Evolutionary conservation across 2,329 filamentous ascomycete species (phyloP).

Genomic region (Penicillium sp.): DNA sequence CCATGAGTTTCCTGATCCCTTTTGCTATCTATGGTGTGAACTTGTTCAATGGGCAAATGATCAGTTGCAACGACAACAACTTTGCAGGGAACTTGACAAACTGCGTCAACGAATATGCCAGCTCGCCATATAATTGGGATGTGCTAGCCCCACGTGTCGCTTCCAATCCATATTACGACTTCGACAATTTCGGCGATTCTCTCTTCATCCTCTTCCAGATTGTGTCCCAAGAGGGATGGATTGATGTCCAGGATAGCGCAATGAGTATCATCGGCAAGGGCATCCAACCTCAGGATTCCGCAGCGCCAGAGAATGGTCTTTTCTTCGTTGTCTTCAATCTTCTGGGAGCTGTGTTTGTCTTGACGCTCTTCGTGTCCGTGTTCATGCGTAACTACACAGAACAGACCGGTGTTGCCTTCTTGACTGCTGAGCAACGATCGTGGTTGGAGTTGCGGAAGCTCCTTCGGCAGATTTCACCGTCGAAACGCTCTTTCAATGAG

Average conservation of each 20-base stretch:
- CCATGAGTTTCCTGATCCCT: slow-evolving; percentile 86
- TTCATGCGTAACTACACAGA: slow-evolving; percentile 99
- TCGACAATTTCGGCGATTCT: slow-evolving; percentile 90
- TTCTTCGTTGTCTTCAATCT: slow-evolving; percentile 98
- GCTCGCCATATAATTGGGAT: slow-evolving; percentile 76
- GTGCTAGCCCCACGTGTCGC: slow-evolving; percentile 79
- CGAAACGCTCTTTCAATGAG: slow-evolving; percentile 81
- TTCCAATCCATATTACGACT: slow-evolving; percentile 79
- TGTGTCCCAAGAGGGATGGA: slow-evolving; percentile 97
- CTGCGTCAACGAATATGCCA: slow-evolving; percentile 81
- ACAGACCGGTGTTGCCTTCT: slow-evolving; percentile 92
- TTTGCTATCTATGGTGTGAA: slow-evolving; percentile 97
- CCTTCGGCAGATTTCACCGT: slow-evolving; percentile 86
- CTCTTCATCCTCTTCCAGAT: slow-evolving; percentile 98
- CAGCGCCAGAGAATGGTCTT: slow-evolving; percentile 77
- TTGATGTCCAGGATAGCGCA: slow-evolving; percentile 81
- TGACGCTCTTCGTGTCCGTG: slow-evolving; percentile 96
- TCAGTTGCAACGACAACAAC: slow-evolving; percentile 71
- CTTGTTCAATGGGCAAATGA: slow-evolving; percentile 79
- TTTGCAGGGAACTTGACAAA: slow-evolving; percentile 58
- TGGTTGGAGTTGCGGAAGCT: slow-evolving; percentile 95
- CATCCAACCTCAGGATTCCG: slow-evolving; percentile 66
- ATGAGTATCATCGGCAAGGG: slow-evolving; percentile 77
- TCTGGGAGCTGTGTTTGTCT: slow-evolving; percentile 89
- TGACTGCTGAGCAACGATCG: slow-evolving; percentile 92